Base-by-base conservation (phyloP, 805 yeast species). In the Kodamaea nitidulidarum region DNA sequence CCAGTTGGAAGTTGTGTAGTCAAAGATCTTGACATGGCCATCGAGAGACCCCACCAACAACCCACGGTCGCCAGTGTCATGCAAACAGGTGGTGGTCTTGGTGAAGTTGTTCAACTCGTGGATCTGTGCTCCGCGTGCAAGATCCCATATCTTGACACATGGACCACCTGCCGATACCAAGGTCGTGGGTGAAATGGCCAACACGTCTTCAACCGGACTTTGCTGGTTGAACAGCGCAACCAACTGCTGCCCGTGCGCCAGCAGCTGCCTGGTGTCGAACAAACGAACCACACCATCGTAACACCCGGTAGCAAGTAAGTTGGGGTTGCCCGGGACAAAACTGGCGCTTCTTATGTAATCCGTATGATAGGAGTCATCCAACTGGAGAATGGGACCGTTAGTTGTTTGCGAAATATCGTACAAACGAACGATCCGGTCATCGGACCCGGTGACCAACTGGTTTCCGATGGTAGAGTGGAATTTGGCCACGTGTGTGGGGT, bases 11-110 rank as follows among this genome's bases (percentile, higher is more conserved):
- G 82, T 75, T 18, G 75, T 64, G 27, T 86, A 77, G 60, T 90
- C 97, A 58, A 91, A 87, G 32, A 90, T 90, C 62, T 93, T 93
- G 43, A 93, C 96, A 61, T 93, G 98, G 15, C 98, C 98, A 63
- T 93, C 98, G 42, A 93, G 70, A 0, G 97, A 88, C 12, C 98
- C 97, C 2, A 95, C 97, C 21, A 93, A 66, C 32, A 93, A 67
- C n/a, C 93, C 91, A 36, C 78, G 67, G 46, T 79, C 86, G 21
- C 82, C 84, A 7, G 91, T 82, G 49, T 75, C 66, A 38, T 84
- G 80, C 46, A 90, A 67, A 44, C 90, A 81, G 11, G 97, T 90
- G 29, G 91, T 96, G 1, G 97, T 85, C 63, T 93, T 91, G 50
- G 90, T 90, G 69, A 93, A 93, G 61, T 90, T 91, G 36, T 80